Evolutionary conservation across 2,329 filamentous ascomycete genomes (phyloP), one percentile per base, ranked within the genome.

Genomic region (Torrubiellomyces zombiae): DNA sequence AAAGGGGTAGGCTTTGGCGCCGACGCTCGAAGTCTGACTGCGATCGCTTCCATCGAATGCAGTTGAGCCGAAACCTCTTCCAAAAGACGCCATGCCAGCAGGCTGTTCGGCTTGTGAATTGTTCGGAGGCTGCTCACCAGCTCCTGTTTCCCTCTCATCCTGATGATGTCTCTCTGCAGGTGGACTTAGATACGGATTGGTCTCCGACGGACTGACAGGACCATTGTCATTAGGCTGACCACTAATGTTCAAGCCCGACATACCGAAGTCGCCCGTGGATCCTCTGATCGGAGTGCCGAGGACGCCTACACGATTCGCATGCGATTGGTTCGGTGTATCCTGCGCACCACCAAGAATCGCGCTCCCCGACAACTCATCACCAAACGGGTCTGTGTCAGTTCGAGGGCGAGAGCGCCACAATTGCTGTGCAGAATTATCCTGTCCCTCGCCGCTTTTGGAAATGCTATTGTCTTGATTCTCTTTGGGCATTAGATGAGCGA

Each of bases 121-220:
- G 14, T 63, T 64, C 25, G 59, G 58, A 9, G 51, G 43, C 24
- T 55, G 55, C 6, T 63, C 58, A 9, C 58, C 54, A 17, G 48
- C 42, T 23, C 62, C 59, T 5, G 58, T 53, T 21, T 76, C 66
- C 22, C 63, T 60, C 6, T 67, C 66, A 10, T 69, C 67, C 23
- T 80, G 68, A 11, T 67, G 63, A 28, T 77, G 72, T 21, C 72
- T 72, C 14, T 83, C 77, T 18, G 75, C 78, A 6, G 78, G 71
- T 3, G 89, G 89, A 47, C 86, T 95, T 35, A 85, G 80, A 45
- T 89, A 98, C 2, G 89, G 89, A 44, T 98, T 98, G 3, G 89
- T 95, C 42, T 92, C 81, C 0, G 85, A 89, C 8, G 89, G 89
- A 45, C 86, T 95, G 43, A 81, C 68, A 1, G 79, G 76, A 30